Evolutionary conservation across 768 basidiomycete genomes (phyloP), one percentile per base, ranked within the genome.

Genomic region (Leccinum obscurum): DNA sequence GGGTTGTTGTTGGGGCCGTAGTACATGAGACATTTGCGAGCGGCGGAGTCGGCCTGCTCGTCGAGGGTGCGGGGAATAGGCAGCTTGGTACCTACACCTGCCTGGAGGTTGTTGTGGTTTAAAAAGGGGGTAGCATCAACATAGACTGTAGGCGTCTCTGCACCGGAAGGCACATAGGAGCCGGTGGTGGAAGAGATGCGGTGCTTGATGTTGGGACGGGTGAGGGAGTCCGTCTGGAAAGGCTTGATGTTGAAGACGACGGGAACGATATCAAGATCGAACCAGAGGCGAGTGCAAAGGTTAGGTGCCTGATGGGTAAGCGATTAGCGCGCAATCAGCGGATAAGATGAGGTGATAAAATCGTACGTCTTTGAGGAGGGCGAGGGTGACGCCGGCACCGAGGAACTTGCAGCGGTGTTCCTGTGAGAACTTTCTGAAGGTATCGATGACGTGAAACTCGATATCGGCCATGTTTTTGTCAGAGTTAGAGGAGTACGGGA

Each of bases 321-420:
- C 51, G 62, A 54, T 73, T 34, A 66, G 73, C 53, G 57, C 63
- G 55, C 55, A 54, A 64, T 56, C 26, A 5, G 8, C 37, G 56
- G 50, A 62, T 58, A 53, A 39, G 59, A 54, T 52, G 49, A 10
- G 61, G 55, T 44, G 57, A 41, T 55, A 65, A 70, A 70, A 44
- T 20, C 44, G 44, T 56, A 88, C 89, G 80, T 91, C 89, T 67
- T 81, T 83, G 66, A 92, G 80, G 60, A 94, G 79, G 26, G 77
- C 70, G 55, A 91, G 74, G 44, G 92, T 90, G 58, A 94, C 82
- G 66, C 92, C 92, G 5, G 88, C 88, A 65, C 90, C 90, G 62
- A 93, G 80, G 79, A 93, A 92, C 78, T 93, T 92, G 83, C 90
- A 89, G 24, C 92, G 74, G 71, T 93, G 92, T 64, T 89, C 87